These are phyloP conservation scores for Rhazya stricta DNA, from an alignment of 257 asterid species.

Conservation along the genomic window DNA sequence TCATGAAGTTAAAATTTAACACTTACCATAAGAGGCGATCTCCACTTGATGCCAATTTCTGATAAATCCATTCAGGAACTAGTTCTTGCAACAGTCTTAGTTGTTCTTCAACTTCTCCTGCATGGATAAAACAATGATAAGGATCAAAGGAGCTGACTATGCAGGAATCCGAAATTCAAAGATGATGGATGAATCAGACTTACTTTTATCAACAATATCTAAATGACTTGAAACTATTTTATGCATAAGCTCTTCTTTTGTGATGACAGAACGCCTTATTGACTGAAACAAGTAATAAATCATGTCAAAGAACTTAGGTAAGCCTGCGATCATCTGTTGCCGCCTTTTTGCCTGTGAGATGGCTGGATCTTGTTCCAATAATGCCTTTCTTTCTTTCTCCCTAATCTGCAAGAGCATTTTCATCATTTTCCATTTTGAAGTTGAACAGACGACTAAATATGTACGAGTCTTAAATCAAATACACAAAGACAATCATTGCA, in stretches of 20 bases:
- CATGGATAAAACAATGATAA: slow-evolving; percentile 8
- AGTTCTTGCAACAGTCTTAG: slow-evolving; percentile 64
- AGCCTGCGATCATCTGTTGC: slow-evolving; percentile 49
- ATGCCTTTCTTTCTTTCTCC: slow-evolving; percentile 55
- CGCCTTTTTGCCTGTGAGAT: slow-evolving; percentile 79
- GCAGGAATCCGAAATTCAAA: background rate
- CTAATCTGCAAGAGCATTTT: slow-evolving; percentile 42
- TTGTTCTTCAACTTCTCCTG: slow-evolving; percentile 78
- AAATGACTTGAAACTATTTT: slow-evolving; percentile 40
- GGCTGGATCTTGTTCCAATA: slow-evolving; percentile 67
- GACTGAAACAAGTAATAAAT: slow-evolving; percentile 58
- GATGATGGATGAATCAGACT: slow-evolving; percentile 20
- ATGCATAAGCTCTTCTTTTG: slow-evolving; percentile 66
- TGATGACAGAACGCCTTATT: slow-evolving; percentile 55
- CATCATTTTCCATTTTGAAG: background rate
- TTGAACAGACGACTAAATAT: background rate
- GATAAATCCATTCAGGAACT: slow-evolving; percentile 83
- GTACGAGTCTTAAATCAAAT: background rate
- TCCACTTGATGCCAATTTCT: slow-evolving; percentile 52
- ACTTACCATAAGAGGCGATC: slow-evolving; percentile 64
- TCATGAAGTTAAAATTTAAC: background rate
- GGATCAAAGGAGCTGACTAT: background rate
- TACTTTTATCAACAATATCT: slow-evolving; percentile 51
- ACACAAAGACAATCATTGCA: background rate
- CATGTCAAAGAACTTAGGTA: slow-evolving; percentile 69